Evolutionary conservation across 345 rosid genomes (phyloP).

Genomic region (Populus deltoides): DNA sequence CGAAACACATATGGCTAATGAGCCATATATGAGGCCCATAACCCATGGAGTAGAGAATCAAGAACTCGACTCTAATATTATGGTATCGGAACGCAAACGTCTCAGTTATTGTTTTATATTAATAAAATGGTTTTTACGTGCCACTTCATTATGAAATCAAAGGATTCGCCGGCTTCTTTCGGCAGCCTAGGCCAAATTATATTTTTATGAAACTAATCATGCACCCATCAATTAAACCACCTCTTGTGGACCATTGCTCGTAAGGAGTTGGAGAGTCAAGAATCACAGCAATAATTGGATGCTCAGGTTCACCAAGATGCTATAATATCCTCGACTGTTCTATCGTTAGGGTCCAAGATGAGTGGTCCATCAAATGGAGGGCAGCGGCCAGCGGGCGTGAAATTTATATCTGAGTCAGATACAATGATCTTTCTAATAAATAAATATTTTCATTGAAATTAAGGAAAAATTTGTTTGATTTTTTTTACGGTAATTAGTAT

Average conservation of each 20-base stretch:
- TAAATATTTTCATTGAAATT: too few relatives aligned
- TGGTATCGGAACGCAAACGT: not conserved
- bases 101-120: too few relatives aligned
- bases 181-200: not conserved
- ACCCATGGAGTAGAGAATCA: not conserved
- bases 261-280: not conserved
- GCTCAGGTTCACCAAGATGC: not conserved
- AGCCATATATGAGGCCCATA: not conserved
- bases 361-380: not conserved
- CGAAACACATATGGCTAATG: not conserved
- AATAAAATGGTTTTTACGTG: too few relatives aligned
- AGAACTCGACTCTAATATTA: not conserved
- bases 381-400: not conserved
- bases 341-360: too few relatives aligned
- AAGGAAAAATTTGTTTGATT: too few relatives aligned
- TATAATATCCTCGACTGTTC: not conserved
- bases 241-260: conserved; percentile 5
- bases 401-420: too few relatives aligned
- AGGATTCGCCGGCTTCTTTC: not conserved
- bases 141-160: not conserved
- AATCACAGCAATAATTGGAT: conserved; percentile 10
- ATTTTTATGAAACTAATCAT: conserved; percentile 6
- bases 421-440: too few relatives aligned
- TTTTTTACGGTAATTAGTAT: too few relatives aligned
- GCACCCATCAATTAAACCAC: not conserved